Conservation (phyloP, 1,284 basidiomycete species). For the Moesziomyces sp. region DNA sequence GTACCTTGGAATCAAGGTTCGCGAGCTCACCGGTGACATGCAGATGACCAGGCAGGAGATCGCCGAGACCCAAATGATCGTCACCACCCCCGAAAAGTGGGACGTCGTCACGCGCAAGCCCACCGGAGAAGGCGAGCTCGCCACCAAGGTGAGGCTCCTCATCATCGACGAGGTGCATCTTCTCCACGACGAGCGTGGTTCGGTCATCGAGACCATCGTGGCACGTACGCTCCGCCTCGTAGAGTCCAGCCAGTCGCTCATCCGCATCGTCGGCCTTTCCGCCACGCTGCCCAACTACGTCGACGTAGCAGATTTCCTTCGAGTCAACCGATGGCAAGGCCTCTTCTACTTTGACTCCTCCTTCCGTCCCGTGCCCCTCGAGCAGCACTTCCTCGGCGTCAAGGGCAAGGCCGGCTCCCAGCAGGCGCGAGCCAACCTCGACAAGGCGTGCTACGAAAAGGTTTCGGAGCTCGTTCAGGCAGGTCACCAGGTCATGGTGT, state of each 20-base stretch:
- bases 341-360: conserved; percentile 98
- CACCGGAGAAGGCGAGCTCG: conserved; percentile 93
- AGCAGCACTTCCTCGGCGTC: conserved; percentile 97
- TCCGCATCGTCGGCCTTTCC: conserved; percentile 97
- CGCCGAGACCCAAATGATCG: conserved; percentile 94
- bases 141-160: conserved; percentile 84
- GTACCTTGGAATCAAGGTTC: conserved; percentile 87
- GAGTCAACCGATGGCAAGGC: conserved; percentile 88
- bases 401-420: conserved; percentile 86
- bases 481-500: conserved; percentile 97
- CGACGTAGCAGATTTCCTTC: conserved; percentile 94
- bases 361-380: conserved; percentile 94
- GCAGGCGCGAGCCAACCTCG: conserved; percentile 85
- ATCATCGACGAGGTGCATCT: conserved; percentile 99
- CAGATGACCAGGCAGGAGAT: conserved; percentile 95
- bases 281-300: conserved; percentile 97
- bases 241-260: conserved; percentile 94
- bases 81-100: conserved; percentile 99
- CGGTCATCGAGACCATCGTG: conserved; percentile 98
- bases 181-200: conserved; percentile 96
- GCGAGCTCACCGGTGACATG: conserved; percentile 99
- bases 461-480: conserved; percentile 63
- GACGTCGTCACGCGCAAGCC: conserved; percentile 98
- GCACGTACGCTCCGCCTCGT: conserved; percentile 93
- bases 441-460: conserved; percentile 90